Base-by-base conservation (phyloP, 1,139 yeast genomes). In the Spencermartinsiella ligniputridi region DNA sequence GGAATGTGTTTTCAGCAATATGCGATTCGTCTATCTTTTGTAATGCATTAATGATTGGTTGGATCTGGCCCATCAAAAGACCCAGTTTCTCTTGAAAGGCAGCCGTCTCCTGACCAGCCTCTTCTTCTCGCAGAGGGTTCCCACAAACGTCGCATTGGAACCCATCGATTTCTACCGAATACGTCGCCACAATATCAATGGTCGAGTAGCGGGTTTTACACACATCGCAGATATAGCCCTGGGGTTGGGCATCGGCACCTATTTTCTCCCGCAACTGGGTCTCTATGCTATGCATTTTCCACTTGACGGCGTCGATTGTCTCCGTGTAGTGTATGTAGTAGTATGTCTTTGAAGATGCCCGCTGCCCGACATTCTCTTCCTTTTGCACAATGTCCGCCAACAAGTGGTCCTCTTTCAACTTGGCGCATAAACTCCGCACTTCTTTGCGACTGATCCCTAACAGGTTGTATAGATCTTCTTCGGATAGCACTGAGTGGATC, bases 301-400 rank as follows among this genome's bases (percentile, higher is more conserved):
- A 94, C 66, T 94, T 92, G 61, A 92, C 81, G 13, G 97, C 81
- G 67, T 92, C 98, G 39, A 94, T 86, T 1, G 97, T 95, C 61
- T 89, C 96, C 1, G 97, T 88, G 61, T 79, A 81, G 59, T 88
- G 96, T 46, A 92, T 82, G 62, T 78, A 92, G 66, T 82, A 92
- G 62, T 89, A 92, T 0, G 94, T 84, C 59, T 90, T 75, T 17
- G 86, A 77, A 36, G 75, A 72, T 45, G 85, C 78, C 50, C 96
- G 74, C 53, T 76, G 84, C 50, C 80, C 84, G 4, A 77, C 74
- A 39, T 83, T 86, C 48, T 85, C 96, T 63, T 88, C 96, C 63
- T 87, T 82, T 63, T 89, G 96, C 27, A 81, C 72, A 54, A 85
- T 90, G 44, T 17, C 52, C 19, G 51, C 44, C 19, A 50, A 49